phyloP scores from a whole-genome alignment of 345 rosid species.

The Ceriops zippeliana region DNA sequence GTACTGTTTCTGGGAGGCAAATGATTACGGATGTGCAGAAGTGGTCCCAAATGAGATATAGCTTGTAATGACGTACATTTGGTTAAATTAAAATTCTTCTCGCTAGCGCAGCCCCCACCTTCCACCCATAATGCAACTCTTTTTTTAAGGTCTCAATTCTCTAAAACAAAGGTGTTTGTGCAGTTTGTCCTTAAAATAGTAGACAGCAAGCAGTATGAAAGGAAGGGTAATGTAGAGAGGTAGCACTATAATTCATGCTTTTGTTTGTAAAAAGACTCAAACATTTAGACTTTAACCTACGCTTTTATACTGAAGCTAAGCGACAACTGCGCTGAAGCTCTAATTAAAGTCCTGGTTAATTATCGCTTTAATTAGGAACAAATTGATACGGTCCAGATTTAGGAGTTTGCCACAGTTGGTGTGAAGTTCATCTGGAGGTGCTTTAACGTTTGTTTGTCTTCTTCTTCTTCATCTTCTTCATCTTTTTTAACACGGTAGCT shows the following conservation, averaged over 20 bases:
- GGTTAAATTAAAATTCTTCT: not conserved
- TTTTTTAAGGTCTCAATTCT: slow-evolving; percentile 40
- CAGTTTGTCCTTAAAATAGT: slow-evolving; percentile 49
- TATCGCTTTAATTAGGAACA: slow-evolving; percentile 10
- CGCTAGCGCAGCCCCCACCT: not conserved
- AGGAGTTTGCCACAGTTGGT: not conserved
- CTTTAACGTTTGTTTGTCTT: too few species aligned
- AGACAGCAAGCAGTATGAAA: slow-evolving; percentile 37
- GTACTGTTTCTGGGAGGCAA: slow-evolving; percentile 3
- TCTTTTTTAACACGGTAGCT: too few species aligned
- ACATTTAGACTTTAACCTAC: slow-evolving; percentile 28
- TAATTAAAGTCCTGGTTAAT: slow-evolving; percentile 9
- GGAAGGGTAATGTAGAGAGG: not conserved
- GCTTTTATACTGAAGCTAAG: slow-evolving; percentile 20
- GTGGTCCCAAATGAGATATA: slow-evolving; percentile 8
- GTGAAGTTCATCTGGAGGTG: too few species aligned
- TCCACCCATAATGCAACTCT: slow-evolving; percentile 33
- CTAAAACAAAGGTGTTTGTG: slow-evolving; percentile 50
- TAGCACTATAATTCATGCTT: slow-evolving; percentile 8
- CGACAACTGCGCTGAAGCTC: slow-evolving; percentile 14
- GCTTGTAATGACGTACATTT: slow-evolving; percentile 4
- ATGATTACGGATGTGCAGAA: not conserved
- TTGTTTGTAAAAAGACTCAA: slow-evolving; percentile 31
- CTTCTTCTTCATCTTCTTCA: too few species aligned
- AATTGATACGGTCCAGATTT: slow-evolving; percentile 1